phyloP scores from a whole-genome alignment of 2,329 filamentous ascomycete genomes.

The Penicillium sp. region DNA sequence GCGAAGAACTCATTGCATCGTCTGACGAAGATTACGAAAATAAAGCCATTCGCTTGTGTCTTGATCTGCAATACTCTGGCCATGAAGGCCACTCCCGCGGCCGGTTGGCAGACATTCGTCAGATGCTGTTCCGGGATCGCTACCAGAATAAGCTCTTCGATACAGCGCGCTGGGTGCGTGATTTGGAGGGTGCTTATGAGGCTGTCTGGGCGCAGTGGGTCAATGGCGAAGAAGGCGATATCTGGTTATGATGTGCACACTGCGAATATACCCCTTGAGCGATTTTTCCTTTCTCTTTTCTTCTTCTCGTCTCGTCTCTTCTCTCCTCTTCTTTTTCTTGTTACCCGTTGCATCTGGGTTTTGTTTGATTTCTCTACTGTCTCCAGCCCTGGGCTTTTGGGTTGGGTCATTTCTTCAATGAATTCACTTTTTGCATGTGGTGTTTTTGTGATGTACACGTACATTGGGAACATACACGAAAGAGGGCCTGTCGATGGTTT shows the following conservation, averaged over 20 bases:
- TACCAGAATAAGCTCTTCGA: conserved; percentile 89
- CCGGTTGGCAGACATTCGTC: conserved; percentile 73
- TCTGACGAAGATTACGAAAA: conserved; percentile 84
- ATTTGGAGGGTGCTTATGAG: conserved; percentile 85
- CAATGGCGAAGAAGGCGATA: conserved; percentile 81
- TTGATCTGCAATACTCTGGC: conserved; percentile 59
- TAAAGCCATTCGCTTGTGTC: conserved; percentile 67
- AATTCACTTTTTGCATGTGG: neutral
- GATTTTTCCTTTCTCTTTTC: conserved; percentile 25
- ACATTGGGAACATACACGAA: conserved; percentile 1
- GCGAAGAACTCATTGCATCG: conserved; percentile 71
- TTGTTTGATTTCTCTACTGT: conserved; percentile 1
- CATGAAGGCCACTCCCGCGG: conserved; percentile 49
- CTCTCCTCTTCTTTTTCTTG: conserved; percentile 1
- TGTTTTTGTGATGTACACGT: conserved; percentile 5
- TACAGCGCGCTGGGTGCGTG: conserved; percentile 83
- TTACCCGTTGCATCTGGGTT: neutral
- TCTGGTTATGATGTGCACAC: conserved; percentile 64
- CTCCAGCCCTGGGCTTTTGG: neutral
- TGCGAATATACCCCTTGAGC: conserved; percentile 40
- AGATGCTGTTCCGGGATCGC: conserved; percentile 76
- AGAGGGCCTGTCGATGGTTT: neutral
- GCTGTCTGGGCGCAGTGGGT: conserved; percentile 90
- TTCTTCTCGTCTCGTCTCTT: neutral
- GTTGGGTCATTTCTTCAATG: conserved; percentile 5